Conservation (phyloP, 345 rosid genomes). For the Boechera stricta region DNA sequence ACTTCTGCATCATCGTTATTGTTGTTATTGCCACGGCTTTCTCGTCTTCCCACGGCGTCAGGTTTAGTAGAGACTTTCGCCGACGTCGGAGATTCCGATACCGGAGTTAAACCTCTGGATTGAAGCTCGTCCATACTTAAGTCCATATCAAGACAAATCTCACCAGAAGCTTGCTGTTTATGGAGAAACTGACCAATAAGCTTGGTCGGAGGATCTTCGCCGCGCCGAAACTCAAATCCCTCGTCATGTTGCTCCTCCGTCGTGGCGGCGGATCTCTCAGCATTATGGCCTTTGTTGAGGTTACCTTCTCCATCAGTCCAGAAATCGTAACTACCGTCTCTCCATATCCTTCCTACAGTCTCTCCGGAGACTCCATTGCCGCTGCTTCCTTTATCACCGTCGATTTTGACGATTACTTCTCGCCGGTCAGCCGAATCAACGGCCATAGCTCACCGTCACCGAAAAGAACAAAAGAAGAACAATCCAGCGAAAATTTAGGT, state of each 20-base stretch:
- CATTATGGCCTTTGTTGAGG: conserved; percentile 22
- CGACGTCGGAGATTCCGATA: conserved; percentile 39
- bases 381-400: conserved; percentile 32
- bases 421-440: conserved; percentile 49
- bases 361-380: conserved; percentile 29
- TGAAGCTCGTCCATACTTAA: conserved; percentile 55
- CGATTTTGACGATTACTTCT: conserved; percentile 51
- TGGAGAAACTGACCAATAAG: conserved; percentile 58
- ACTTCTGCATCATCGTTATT: conserved; percentile 44
- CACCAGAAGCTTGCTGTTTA: conserved; percentile 60
- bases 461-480: background rate
- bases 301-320: conserved; percentile 49
- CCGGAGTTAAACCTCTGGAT: conserved; percentile 42
- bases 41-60: conserved; percentile 33
- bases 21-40: conserved; percentile 1
- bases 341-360: conserved; percentile 50
- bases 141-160: conserved; percentile 56
- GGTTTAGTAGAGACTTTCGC: background rate
- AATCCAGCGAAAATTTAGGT: background rate
- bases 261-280: conserved; percentile 26
- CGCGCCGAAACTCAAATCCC: conserved; percentile 47
- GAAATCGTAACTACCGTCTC: conserved; percentile 74
- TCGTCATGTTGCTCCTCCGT: conserved; percentile 4
- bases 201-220: conserved; percentile 53
- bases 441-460: conserved; percentile 44